Evolutionary conservation across 2,329 filamentous ascomycete species (phyloP), one percentile per base, ranked within the genome.

Genomic region (Metarhizium anisopliae): DNA sequence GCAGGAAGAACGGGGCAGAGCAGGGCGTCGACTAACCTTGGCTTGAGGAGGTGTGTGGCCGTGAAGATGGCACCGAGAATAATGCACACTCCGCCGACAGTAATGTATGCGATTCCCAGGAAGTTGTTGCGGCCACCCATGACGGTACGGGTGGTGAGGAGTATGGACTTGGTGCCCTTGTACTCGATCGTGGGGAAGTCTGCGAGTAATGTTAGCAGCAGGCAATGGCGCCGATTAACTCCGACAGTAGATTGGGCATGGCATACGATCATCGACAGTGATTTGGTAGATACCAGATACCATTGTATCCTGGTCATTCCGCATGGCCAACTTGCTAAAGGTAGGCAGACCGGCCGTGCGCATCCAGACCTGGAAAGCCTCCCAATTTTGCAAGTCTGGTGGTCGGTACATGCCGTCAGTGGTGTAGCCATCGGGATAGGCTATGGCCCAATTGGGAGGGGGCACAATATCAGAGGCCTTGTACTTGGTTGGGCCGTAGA

Each of bases 321-420:
- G 82, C 70, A 87, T 82, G 50, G 90, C 90, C 50, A 99, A 77
- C 75, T 99, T 99, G 80, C 89, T 96, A 70, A 99, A 99, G 5
- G 87, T 87, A 1, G 94, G 94, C 64, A 97, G 75, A 56, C 93
- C 94, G 29, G 94, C 94, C 2, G 95, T 95, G 64, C 94, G 85
- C 94, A 99, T 99, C 94, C 94, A 99, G 25, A 97, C 92, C 73
- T 96, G 92, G 70, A 99, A 95, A 47, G 85, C 84, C 70, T 96
- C 88, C 73, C 90, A 86, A 0, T 83, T 74, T 59, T 86, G 79
- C 18, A 97, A 70, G 63, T 94, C 73, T 0, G 91, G 90, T 25
- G 90, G 84, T 2, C 81, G 82, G 53, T 80, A 78, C 13, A 49
- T 49, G 45, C 45, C 25, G 0, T 81, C 73, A 0, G 76, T 69